Evolutionary conservation across 345 rosid genomes (phyloP), one percentile per base, ranked within the genome.

Genomic region (Leavenworthia alabamica): DNA sequence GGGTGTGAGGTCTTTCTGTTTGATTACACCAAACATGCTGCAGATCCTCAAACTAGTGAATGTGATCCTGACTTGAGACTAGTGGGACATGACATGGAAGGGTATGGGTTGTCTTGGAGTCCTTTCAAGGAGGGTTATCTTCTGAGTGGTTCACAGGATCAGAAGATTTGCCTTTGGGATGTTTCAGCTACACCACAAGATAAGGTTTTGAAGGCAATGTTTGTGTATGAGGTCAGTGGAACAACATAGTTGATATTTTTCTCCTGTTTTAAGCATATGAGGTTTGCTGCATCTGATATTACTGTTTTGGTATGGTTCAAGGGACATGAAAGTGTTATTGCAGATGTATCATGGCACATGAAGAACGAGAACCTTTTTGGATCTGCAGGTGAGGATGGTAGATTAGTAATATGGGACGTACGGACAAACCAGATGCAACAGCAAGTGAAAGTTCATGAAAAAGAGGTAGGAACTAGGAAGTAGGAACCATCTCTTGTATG

Each of bases 51-150:
- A 17, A 58, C 61, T 20, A 72, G 75, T 39, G 82, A 57, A 7
- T 87, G 79, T 77, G 87, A 82, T 78, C 95, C 99, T 66, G 94
- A 86, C 71, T 42, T 89, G 76, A 83, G 81, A 82, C 62, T 93
- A 77, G 66, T 71, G 76, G 99, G 99, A 74, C 99, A 89, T 72
- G 86, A 79, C 16, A 82, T 81, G 48, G 99, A 87, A 81, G 99
- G 99, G 5, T 93, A 87, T 71, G 99, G 95, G 0, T 74, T 93
- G 72, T 82, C 96, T 17, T 93, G 99, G 99, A 89, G 88, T 74
- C 81, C 86, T 5, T 75, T 87, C 19, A 93, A 83, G 68, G 81
- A 77, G 62, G 97, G 92, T 51, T 89, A 81, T 73, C 92, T 93
- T 64, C 15, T 93, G 55, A 93, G 99, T 67, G 97, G 92, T 58